phyloP scores from a whole-genome alignment of 495 filamentous ascomycete species.

The Penicillium coprophilum region DNA sequence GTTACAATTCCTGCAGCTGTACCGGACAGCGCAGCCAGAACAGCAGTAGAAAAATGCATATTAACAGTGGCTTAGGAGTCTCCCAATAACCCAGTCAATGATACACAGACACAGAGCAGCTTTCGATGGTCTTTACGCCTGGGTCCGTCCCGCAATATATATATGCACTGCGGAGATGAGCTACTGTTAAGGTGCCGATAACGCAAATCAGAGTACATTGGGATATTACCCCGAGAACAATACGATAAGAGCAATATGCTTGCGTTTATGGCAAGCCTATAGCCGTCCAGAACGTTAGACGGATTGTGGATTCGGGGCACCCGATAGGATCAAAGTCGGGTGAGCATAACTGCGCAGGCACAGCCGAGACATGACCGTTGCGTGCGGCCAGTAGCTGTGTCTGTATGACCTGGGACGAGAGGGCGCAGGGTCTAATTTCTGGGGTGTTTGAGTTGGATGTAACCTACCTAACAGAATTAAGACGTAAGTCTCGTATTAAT shows the following conservation, averaged over 20 bases:
- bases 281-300: constrained; percentile 7
- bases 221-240: constrained; percentile 15
- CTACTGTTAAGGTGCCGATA: neutral
- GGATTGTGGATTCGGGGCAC: neutral
- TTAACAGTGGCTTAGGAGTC: neutral
- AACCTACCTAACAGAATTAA: neutral
- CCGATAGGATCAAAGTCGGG: neutral
- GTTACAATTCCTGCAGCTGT: constrained; percentile 7
- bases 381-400: constrained; percentile 2
- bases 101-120: neutral
- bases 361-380: neutral
- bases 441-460: neutral
- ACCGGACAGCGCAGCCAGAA: constrained; percentile 17
- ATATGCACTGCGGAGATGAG: neutral
- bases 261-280: constrained; percentile 19
- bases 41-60: constrained; percentile 15
- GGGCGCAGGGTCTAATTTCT: neutral
- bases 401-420: neutral
- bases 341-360: neutral
- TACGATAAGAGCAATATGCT: constrained; percentile 27
- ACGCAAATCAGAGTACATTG: neutral
- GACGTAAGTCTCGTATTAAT: neutral
- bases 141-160: constrained; percentile 9
- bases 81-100: neutral
- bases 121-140: neutral